Evolutionary conservation across 2,329 filamentous ascomycete species (phyloP).

Genomic region (Metarhizium guizhouense): DNA sequence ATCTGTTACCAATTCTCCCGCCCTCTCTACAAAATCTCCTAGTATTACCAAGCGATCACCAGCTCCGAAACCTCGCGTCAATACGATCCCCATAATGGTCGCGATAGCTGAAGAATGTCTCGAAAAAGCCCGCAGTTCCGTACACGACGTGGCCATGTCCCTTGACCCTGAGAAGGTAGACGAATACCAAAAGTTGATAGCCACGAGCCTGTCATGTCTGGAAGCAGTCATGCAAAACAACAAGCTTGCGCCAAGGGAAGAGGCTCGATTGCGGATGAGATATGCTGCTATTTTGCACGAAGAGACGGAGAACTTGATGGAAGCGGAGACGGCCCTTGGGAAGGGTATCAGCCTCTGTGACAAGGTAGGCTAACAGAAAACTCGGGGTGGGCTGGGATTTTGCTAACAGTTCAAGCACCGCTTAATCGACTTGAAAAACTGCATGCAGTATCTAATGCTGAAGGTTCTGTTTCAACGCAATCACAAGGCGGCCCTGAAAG

Average conservation of each 20-base stretch:
- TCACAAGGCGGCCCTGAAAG: slow-evolving; percentile 63
- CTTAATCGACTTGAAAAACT: slow-evolving; percentile 59
- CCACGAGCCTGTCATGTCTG: slow-evolving; percentile 63
- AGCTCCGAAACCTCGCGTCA: slow-evolving; percentile 31
- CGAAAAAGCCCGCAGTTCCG: slow-evolving; percentile 49
- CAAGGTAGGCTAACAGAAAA: slow-evolving; percentile 33
- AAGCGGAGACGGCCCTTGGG: slow-evolving; percentile 62
- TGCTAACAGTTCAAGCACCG: slow-evolving; percentile 23
- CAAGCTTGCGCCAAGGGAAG: slow-evolving; percentile 52
- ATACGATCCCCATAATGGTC: slow-evolving; percentile 52
- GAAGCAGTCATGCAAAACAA: slow-evolving; percentile 57
- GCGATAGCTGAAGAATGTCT: slow-evolving; percentile 72
- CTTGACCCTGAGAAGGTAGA: slow-evolving; percentile 36
- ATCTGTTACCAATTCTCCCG: slow-evolving; percentile 32
- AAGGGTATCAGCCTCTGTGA: slow-evolving; percentile 64
- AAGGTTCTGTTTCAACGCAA: slow-evolving; percentile 63
- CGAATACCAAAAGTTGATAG: slow-evolving; percentile 64
- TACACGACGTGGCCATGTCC: slow-evolving; percentile 35
- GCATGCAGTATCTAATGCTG: slow-evolving; percentile 64
- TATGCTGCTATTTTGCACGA: slow-evolving; percentile 65
- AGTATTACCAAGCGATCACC: slow-evolving; percentile 34
- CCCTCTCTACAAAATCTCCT: slow-evolving; percentile 29
- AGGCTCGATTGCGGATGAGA: slow-evolving; percentile 59
- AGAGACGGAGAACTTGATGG: slow-evolving; percentile 67
- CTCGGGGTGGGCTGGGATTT: no score